Conservation (phyloP, 768 basidiomycete genomes). For the Mycena filopes region DNA sequence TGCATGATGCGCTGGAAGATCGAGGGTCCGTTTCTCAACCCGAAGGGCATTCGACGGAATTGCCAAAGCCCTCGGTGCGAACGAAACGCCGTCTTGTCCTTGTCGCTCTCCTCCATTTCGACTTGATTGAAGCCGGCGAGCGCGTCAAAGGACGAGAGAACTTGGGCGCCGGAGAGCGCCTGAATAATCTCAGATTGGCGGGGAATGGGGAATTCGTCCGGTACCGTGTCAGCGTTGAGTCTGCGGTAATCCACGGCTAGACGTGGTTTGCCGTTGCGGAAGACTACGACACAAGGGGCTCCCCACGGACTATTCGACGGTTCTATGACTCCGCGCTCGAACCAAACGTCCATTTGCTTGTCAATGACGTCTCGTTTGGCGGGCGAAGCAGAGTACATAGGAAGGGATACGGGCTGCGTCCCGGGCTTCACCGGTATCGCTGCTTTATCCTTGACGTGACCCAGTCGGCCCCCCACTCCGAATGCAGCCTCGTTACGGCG, state of each 20-base stretch:
- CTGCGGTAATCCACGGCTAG: constrained; percentile 47
- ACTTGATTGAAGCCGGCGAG: no score
- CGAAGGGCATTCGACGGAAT: constrained; percentile 32
- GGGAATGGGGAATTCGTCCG: background rate
- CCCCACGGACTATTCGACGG: constrained; percentile 38
- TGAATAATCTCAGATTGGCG: background rate
- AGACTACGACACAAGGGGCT: constrained; percentile 42
- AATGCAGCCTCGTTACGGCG: constrained; percentile 32
- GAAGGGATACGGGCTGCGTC: constrained; percentile 32
- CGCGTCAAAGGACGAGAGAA: constrained; percentile 13
- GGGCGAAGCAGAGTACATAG: constrained; percentile 37
- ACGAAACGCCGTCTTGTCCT: constrained; percentile 43
- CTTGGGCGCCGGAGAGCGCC: background rate
- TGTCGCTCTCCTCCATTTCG: background rate
- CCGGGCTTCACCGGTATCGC: constrained; percentile 31
- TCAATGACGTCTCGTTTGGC: constrained; percentile 39
- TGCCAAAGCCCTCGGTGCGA: constrained; percentile 45
- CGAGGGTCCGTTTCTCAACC: constrained; percentile 15
- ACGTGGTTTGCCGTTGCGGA: constrained; percentile 48
- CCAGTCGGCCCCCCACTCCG: constrained; percentile 37
- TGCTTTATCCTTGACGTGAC: constrained; percentile 30
- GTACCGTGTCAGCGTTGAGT: constrained; percentile 1
- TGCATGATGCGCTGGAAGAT: constrained; percentile 21
- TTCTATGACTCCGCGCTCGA: constrained; percentile 44
- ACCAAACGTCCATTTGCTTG: constrained; percentile 42